Evolutionary conservation across 2,329 filamentous ascomycete species (phyloP).

Genomic region (Alternaria burnsii): DNA sequence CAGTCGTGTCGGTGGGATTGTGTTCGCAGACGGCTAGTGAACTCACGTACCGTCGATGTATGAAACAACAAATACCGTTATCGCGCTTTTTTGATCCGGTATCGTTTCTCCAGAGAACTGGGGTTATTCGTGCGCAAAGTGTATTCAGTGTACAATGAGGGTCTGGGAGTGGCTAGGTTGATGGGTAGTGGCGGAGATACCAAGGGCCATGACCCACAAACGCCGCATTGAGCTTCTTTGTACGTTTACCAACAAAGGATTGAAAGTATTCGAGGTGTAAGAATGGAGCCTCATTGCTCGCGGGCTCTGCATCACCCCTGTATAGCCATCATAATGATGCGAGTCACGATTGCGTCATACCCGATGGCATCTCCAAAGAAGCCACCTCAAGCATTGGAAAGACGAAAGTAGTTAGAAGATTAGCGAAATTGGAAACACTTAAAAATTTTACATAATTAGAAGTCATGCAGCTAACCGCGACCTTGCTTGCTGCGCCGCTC

Average conservation of each 20-base stretch:
- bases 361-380: not conserved
- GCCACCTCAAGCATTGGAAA: not conserved
- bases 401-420: not conserved
- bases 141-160: not conserved
- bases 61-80: not conserved
- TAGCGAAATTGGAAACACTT: not conserved
- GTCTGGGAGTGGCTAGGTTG: not conserved
- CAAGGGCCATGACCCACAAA: not conserved
- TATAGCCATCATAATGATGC: not conserved
- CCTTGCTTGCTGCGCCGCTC: not conserved
- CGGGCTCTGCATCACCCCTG: not conserved
- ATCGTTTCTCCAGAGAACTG: fast-evolving
- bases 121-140: not conserved
- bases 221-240: not conserved
- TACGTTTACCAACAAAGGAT: not conserved
- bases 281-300: not conserved
- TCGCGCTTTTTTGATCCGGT: not conserved
- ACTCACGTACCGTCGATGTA: not conserved
- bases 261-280: not conserved
- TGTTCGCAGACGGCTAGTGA: slow-evolving; percentile 9
- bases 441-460: not conserved
- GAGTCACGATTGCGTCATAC: slow-evolving; percentile 11
- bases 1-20: slow-evolving; percentile 31
- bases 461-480: slow-evolving; percentile 1
- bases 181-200: not conserved